These are phyloP conservation scores for Hypoxylon rubiginosum DNA, from an alignment of 2,329 filamentous ascomycete genomes.

Conservation along the genomic window DNA sequence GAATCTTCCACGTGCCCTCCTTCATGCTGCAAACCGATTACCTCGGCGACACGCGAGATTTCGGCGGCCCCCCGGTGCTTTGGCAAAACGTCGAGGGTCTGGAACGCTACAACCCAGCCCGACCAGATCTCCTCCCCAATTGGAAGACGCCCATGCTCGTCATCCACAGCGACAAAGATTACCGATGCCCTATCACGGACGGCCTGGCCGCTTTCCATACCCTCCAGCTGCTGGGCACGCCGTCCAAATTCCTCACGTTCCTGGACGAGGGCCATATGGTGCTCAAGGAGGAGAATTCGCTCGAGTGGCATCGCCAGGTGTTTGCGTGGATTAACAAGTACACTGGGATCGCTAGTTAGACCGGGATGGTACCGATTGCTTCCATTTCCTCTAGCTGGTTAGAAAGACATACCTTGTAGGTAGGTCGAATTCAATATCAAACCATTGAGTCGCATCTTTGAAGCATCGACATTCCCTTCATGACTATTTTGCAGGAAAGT, in stretches of 20 bases:
- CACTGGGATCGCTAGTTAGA: slow-evolving; percentile 23
- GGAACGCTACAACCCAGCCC: slow-evolving; percentile 65
- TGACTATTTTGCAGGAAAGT: not conserved
- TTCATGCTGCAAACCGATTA: slow-evolving; percentile 49
- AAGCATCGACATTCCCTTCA: not conserved
- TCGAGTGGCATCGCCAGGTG: slow-evolving; percentile 42
- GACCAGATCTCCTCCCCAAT: slow-evolving; percentile 62
- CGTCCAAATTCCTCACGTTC: slow-evolving; percentile 45
- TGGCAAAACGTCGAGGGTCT: slow-evolving; percentile 62
- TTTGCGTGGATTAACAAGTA: slow-evolving; percentile 45
- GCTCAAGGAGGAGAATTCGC: slow-evolving; percentile 31
- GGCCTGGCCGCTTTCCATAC: slow-evolving; percentile 50
- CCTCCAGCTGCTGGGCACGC: slow-evolving; percentile 35
- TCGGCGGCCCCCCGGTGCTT: slow-evolving; percentile 59
- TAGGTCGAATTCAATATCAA: not conserved
- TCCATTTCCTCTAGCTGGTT: not conserved
- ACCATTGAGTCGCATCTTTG: not conserved
- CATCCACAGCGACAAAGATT: slow-evolving; percentile 79
- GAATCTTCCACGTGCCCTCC: slow-evolving; percentile 55
- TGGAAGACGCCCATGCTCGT: slow-evolving; percentile 78
- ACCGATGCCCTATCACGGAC: slow-evolving; percentile 62
- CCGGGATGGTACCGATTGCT: not conserved
- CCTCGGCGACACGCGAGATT: slow-evolving; percentile 49
- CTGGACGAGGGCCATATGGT: slow-evolving; percentile 40
- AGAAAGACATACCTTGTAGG: not conserved